Evolutionary conservation across 2,329 filamentous ascomycete genomes (phyloP).

Genomic region (Fusarium lateritium): DNA sequence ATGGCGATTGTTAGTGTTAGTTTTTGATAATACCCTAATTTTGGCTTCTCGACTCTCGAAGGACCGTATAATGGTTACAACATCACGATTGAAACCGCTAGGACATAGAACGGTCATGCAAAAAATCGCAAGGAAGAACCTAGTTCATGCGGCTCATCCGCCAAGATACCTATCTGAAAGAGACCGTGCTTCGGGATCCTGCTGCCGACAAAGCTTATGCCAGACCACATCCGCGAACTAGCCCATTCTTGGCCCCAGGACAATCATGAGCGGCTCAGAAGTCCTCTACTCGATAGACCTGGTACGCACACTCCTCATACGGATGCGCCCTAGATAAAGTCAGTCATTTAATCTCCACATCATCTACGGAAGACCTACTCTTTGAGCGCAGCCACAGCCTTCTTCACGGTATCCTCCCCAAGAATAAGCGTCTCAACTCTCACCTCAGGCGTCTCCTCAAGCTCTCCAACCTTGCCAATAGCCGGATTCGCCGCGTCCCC

Average conservation of each 20-base stretch:
- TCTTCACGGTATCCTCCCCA: conserved; percentile 68
- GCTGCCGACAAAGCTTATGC: not conserved
- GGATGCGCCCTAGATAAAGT: conserved; percentile 49
- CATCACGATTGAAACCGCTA: not conserved
- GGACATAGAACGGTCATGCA: not conserved
- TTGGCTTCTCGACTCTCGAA: not conserved
- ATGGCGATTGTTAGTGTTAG: not conserved
- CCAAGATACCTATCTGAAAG: not conserved
- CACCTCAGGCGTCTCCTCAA: conserved; percentile 73
- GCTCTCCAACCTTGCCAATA: conserved; percentile 69
- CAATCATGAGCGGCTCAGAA: conserved; percentile 24
- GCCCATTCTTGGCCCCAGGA: too few species aligned
- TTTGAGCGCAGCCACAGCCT: conserved; percentile 75
- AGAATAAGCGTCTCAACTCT: conserved; percentile 75
- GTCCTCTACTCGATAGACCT: conserved; percentile 46
- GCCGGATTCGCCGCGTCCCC: conserved; percentile 73
- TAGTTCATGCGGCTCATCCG: not conserved
- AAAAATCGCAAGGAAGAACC: not conserved
- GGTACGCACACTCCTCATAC: conserved; percentile 48
- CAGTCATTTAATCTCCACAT: not conserved
- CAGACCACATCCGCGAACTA: not conserved
- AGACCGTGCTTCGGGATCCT: too few species aligned
- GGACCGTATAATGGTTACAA: too few species aligned
- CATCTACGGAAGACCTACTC: conserved; percentile 59
- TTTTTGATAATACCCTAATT: conserved; percentile 27